Percentiles rank a stretch among this genome's conserved stretches.
phyloP scores from a whole-genome alignment of 352 stramenopile species.

The Phytopythium mirpurense region DNA sequence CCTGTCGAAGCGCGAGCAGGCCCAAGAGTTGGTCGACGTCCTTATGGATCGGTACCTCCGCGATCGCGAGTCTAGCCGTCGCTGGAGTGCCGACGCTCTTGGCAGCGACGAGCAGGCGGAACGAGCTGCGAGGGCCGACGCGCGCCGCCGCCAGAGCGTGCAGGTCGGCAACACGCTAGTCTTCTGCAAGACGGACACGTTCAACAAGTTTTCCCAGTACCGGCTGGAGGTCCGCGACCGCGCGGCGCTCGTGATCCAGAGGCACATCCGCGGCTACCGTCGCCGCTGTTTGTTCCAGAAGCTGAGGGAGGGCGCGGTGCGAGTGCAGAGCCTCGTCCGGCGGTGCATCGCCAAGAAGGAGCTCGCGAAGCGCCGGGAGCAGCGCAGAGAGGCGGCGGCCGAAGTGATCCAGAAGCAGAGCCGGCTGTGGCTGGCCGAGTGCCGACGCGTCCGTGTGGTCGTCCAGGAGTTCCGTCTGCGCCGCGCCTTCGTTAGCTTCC shows the following conservation, averaged over 20 bases:
- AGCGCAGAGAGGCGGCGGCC: conserved; percentile 23
- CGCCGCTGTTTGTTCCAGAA: conserved; percentile 30
- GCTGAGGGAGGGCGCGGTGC: conserved; percentile 24
- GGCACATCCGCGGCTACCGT: conserved; percentile 37
- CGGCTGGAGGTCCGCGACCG: conserved; percentile 31
- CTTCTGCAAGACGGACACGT: conserved; percentile 57
- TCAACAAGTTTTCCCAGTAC: conserved; percentile 48
- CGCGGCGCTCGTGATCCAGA: conserved; percentile 36
- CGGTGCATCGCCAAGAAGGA: conserved; percentile 33
- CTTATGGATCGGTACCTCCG: conserved; percentile 31
- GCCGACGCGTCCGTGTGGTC: conserved; percentile 10
- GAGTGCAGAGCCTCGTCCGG: conserved; percentile 40
- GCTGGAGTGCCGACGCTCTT: neutral
- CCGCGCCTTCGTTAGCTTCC: conserved; percentile 28
- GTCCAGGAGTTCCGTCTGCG: conserved; percentile 27
- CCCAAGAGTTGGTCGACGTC: conserved; percentile 19
- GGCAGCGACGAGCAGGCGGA: neutral
- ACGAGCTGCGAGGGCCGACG: neutral
- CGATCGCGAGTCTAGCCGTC: conserved; percentile 15
- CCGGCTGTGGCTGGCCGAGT: conserved; percentile 21
- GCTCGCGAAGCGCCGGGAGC: conserved; percentile 22
- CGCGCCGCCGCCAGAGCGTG: conserved; percentile 25
- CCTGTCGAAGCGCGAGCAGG: conserved; percentile 28
- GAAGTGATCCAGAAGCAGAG: conserved; percentile 25
- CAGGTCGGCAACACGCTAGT: conserved; percentile 60